Evolutionary conservation across 139 green algal genomes (phyloP).

Genomic region (Bryopsis sp.): DNA sequence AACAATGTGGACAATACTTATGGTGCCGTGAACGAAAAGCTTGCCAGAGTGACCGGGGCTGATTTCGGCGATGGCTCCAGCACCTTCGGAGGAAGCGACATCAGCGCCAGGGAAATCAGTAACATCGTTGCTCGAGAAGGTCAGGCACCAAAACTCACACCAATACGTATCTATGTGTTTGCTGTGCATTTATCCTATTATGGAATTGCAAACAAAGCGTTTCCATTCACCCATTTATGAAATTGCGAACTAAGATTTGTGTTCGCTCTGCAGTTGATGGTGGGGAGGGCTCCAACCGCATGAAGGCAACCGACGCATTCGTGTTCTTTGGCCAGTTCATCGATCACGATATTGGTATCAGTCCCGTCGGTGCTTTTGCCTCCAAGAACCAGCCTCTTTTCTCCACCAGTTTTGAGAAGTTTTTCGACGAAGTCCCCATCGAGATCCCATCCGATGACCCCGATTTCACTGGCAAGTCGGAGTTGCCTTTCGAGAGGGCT

Average conservation of each 20-base stretch:
- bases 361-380: neutral
- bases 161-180: too few species aligned
- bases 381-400: constrained; percentile 2
- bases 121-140: neutral
- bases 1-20: neutral
- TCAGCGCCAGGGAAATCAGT: neutral
- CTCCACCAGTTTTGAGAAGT: neutral
- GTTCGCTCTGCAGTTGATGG: neutral
- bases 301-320: constrained; percentile 8
- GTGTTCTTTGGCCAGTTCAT: constrained; percentile 15
- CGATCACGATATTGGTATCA: constrained; percentile 16
- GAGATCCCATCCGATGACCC: constrained; percentile 6
- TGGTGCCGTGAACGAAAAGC: neutral
- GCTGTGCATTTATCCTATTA: neutral
- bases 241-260: too few species aligned
- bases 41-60: neutral
- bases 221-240: neutral
- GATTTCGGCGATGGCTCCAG: neutral
- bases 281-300: neutral
- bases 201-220: neutral
- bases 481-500: constrained; percentile 4
- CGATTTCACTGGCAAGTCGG: neutral
- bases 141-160: too few species aligned
- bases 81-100: neutral
- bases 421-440: constrained; percentile 2